These are phyloP conservation scores for Triangularia verruculosa DNA, from an alignment of 2,329 filamentous ascomycete species.

Conservation along the genomic window DNA sequence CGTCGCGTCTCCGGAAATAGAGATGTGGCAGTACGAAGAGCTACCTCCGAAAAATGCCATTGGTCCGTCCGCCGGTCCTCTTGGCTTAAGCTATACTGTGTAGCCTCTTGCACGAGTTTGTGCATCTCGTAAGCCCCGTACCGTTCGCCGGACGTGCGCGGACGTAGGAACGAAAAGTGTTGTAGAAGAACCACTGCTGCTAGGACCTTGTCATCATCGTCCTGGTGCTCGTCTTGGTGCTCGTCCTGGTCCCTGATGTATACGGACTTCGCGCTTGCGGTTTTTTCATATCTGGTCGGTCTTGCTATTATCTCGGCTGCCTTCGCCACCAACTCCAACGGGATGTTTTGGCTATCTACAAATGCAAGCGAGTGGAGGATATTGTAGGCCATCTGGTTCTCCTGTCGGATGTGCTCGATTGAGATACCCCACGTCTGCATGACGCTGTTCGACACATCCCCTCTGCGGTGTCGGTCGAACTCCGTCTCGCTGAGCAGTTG, in stretches of 20 bases:
- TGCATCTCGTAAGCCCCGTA: constrained; percentile 32
- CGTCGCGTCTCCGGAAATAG: constrained; percentile 24
- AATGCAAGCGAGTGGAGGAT: constrained; percentile 34
- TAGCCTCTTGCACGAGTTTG: constrained; percentile 33
- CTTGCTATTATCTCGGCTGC: background rate
- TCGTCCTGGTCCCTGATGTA: constrained; percentile 16
- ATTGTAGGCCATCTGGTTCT: constrained; percentile 29
- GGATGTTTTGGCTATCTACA: constrained; percentile 34
- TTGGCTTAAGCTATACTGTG: constrained; percentile 21
- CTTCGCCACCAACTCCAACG: constrained; percentile 27
- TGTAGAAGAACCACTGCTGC: constrained; percentile 29
- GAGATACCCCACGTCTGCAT: constrained; percentile 36
- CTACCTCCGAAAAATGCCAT: constrained; percentile 26
- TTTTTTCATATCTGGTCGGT: background rate
- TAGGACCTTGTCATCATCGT: constrained; percentile 10
- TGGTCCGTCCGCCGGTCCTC: constrained; percentile 15
- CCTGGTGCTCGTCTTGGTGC: background rate
- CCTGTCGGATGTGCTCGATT: constrained; percentile 31
- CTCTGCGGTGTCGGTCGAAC: constrained; percentile 31
- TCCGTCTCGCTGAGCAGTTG: constrained; percentile 23
- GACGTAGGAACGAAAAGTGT: constrained; percentile 36
- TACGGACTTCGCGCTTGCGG: background rate
- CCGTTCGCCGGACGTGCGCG: constrained; percentile 5
- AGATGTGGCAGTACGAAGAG: constrained; percentile 24
- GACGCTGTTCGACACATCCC: constrained; percentile 32